Evolutionary conservation across 257 asterid genomes (phyloP), one percentile per base, ranked within the genome.

Genomic region (Solanum chilense): DNA sequence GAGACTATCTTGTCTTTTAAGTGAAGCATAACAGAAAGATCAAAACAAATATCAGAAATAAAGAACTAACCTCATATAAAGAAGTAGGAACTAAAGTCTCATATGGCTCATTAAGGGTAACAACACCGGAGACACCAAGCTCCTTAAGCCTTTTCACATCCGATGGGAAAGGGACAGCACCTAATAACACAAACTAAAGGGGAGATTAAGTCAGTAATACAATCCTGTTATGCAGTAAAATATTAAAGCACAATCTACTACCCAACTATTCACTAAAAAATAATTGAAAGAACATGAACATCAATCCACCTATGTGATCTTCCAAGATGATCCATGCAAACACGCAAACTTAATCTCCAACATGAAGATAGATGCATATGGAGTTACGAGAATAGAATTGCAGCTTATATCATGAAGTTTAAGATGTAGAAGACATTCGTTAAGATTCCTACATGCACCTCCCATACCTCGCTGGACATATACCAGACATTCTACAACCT

Each of bases 91-190:
- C 93, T 88, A 93, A 87, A 68, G 95, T 92, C 89, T 93, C 95
- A 86, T 93, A 92, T 29, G 95, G 91, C 90, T 92, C 95, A 77
- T 93, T 93, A 56, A 93, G 88, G 71, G 95, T 92, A 84, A 93
- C 88, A 83, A 93, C 95, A 20, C 92, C 94, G 52, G 91, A 84
- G 60, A 93, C 91, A 74, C 95, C 94, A 73, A 92, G 91, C 86
- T 87, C 91, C 90, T 89, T 92, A 41, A 93, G 89, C 84, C 91
- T 84, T 64, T 58, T 70, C 60, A 93, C 92, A 86, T 93, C 95
- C 39, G 95, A 93, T 80, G 90, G 93, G 89, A 93, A 93, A 35
- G 95, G 95, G 64, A 92, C 91, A 88, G 94, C 95, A 82, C 95
- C 95, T 89, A 93, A 37, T 89, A 93, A 88, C 49, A 93, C 93